Percentiles rank a stretch among this genome's conserved stretches.
Evolutionary conservation across 2,329 filamentous ascomycete species (phyloP).

Genomic region (Sclerotiophoma versabilis): DNA sequence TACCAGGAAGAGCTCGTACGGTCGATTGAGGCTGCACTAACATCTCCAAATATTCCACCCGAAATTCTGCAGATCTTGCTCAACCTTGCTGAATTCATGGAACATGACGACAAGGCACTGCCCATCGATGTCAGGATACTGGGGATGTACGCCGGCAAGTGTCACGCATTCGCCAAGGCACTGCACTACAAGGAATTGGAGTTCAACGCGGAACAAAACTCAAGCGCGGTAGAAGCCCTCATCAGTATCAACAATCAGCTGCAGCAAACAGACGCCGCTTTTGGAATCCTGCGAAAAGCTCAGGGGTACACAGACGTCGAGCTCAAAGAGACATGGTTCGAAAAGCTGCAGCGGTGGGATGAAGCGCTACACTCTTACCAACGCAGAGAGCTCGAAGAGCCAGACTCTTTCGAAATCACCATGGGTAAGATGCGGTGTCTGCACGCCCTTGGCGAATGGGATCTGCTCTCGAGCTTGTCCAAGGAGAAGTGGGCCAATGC

Average conservation of each 20-base stretch:
- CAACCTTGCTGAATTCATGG: conserved; percentile 99
- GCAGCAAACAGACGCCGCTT: conserved; percentile 97
- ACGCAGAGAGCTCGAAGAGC: conserved; percentile 77
- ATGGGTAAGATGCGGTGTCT: conserved; percentile 99
- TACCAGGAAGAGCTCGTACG: conserved; percentile 96
- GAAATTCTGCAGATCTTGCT: conserved; percentile 93
- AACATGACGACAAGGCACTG: conserved; percentile 97
- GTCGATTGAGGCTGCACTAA: conserved; percentile 94
- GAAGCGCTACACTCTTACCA: conserved; percentile 93
- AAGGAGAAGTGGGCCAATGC: conserved; percentile 95
- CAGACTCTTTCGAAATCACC: conserved; percentile 84
- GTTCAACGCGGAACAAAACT: conserved; percentile 96
- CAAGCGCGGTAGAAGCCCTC: conserved; percentile 91
- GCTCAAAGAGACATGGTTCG: conserved; percentile 97
- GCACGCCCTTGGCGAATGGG: conserved; percentile 97
- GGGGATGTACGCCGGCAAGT: conserved; percentile 93
- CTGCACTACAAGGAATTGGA: conserved; percentile 99
- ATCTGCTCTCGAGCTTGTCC: conserved; percentile 84
- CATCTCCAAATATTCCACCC: conserved; percentile 92
- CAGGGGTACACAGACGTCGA: conserved; percentile 96
- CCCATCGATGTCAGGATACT: conserved; percentile 96
- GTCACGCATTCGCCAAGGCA: conserved; percentile 97
- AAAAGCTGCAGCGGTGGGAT: conserved; percentile 98
- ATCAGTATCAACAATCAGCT: conserved; percentile 99
- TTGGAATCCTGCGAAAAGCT: conserved; percentile 94